Conservation (phyloP, 2,329 filamentous ascomycete species). For the Dendryphion nanum region DNA sequence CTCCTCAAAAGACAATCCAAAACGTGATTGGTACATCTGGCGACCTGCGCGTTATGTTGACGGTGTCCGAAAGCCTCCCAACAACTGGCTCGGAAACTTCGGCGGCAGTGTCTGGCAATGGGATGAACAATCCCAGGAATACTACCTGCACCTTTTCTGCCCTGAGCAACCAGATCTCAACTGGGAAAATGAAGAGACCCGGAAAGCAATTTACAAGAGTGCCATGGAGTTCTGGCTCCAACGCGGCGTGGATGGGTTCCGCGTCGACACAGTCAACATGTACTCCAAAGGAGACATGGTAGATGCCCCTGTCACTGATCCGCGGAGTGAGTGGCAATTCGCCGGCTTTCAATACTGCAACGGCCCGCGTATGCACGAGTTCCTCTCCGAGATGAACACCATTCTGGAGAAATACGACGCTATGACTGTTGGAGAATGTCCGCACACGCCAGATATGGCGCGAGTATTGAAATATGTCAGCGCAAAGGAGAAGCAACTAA, state of each 20-base stretch:
- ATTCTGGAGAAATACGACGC: conserved; percentile 61
- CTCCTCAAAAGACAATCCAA: conserved; percentile 49
- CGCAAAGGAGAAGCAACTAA: conserved; percentile 58
- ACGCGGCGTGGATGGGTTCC: conserved; percentile 58
- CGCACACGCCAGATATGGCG: conserved; percentile 58
- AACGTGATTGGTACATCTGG: conserved; percentile 60
- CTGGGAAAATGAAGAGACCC: conserved; percentile 70
- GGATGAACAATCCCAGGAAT: conserved; percentile 70
- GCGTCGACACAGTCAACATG: conserved; percentile 41
- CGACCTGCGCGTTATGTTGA: conserved; percentile 45
- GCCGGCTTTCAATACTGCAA: conserved; percentile 60
- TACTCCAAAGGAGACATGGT: conserved; percentile 35
- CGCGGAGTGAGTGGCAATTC: conserved; percentile 30
- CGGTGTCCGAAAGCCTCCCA: conserved; percentile 66
- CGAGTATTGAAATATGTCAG: conserved; percentile 62
- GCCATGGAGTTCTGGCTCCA: conserved; percentile 79
- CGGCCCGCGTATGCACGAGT: conserved; percentile 68
- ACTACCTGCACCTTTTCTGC: conserved; percentile 75
- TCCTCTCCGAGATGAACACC: conserved; percentile 61
- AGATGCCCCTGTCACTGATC: conserved; percentile 33
- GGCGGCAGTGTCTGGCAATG: conserved; percentile 65
- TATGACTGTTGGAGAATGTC: conserved; percentile 71
- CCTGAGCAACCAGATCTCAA: conserved; percentile 81
- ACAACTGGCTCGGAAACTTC: conserved; percentile 71
- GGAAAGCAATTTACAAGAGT: conserved; percentile 65